Evolutionary conservation across 352 stramenopile species (phyloP).

Genomic region (Globisporangium uncinulatum): DNA sequence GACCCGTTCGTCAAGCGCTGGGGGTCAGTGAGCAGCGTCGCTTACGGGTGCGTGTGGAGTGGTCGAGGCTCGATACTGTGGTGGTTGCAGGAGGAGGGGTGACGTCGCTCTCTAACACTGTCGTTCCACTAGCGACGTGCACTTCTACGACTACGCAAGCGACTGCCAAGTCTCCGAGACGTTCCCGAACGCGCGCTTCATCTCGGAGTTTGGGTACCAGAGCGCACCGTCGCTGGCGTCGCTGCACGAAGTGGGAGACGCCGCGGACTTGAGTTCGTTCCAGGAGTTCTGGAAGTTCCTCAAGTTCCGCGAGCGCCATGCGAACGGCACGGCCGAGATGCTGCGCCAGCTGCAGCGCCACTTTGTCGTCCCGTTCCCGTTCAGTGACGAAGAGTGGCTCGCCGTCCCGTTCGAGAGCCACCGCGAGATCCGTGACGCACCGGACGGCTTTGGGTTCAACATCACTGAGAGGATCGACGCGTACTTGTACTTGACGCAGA

Average conservation of each 20-base stretch:
- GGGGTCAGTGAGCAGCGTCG: conserved; percentile 48
- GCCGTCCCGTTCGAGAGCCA: conserved; percentile 12
- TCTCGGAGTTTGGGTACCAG: conserved; percentile 88
- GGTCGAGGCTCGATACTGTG: neutral
- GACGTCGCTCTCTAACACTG: neutral
- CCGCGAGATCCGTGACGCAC: conserved; percentile 4
- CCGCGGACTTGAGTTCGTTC: conserved; percentile 60
- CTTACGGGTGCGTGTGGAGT: conserved; percentile 35
- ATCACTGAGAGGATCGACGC: conserved; percentile 41
- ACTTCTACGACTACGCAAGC: conserved; percentile 81
- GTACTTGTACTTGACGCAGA: conserved; percentile 71
- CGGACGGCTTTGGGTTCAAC: conserved; percentile 29
- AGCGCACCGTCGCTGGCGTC: conserved; percentile 57
- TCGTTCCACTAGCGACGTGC: conserved; percentile 54
- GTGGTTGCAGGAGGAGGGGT: conserved; percentile 1
- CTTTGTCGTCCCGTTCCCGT: conserved; percentile 68
- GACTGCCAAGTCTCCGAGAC: conserved; percentile 73
- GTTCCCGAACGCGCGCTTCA: conserved; percentile 68
- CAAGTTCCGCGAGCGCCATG: conserved; percentile 78
- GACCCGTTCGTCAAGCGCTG: conserved; percentile 83
- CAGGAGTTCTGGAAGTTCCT: conserved; percentile 65
- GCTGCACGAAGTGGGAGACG: conserved; percentile 40
- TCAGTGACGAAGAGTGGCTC: conserved; percentile 52
- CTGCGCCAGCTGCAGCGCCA: conserved; percentile 56
- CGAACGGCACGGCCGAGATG: conserved; percentile 74